phyloP scores from a whole-genome alignment of 2,329 filamentous ascomycete species.

The Fonsecaea monophora region DNA sequence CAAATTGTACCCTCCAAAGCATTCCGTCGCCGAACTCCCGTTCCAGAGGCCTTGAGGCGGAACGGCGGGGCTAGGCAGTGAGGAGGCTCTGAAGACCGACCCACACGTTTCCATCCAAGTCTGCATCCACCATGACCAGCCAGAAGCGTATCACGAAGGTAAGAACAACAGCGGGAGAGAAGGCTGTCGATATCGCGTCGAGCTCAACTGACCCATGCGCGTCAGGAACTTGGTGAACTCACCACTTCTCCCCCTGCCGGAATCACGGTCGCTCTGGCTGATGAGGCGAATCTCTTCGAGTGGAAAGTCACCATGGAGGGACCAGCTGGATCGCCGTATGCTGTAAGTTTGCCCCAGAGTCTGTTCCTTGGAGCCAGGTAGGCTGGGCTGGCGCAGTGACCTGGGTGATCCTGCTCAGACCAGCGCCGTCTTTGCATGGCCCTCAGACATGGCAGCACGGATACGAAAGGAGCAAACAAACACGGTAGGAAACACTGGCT shows the following conservation, averaged over 20 bases:
- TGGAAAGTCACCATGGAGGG: constrained; percentile 73
- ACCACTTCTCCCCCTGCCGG: constrained; percentile 62
- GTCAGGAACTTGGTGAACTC: constrained; percentile 67
- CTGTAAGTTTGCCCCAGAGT: constrained; percentile 55
- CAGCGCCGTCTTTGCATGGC: not conserved
- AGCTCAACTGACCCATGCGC: not conserved
- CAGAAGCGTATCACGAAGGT: constrained; percentile 59
- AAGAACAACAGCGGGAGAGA: constrained; percentile 4
- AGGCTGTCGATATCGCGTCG: not conserved
- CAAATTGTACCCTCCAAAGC: not conserved
- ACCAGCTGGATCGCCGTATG: constrained; percentile 68
- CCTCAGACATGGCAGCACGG: not conserved
- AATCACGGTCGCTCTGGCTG: constrained; percentile 62
- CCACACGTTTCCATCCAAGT: not conserved
- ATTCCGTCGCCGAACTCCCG: constrained; percentile 10
- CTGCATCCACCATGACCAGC: constrained; percentile 37
- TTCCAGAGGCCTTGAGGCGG: constrained; percentile 4
- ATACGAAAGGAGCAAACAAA: not conserved
- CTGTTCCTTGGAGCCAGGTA: constrained; percentile 1
- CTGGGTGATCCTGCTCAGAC: not conserved
- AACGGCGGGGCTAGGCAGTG: constrained; percentile 12
- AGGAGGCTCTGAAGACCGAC: constrained; percentile 7
- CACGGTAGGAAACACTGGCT: not conserved
- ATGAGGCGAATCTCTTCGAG: constrained; percentile 70
- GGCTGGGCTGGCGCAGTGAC: not conserved